Evolutionary conservation across 164 flowering plant genomes (phyloP), one percentile per base, ranked within the genome.

Genomic region (Protea cynaroides): DNA sequence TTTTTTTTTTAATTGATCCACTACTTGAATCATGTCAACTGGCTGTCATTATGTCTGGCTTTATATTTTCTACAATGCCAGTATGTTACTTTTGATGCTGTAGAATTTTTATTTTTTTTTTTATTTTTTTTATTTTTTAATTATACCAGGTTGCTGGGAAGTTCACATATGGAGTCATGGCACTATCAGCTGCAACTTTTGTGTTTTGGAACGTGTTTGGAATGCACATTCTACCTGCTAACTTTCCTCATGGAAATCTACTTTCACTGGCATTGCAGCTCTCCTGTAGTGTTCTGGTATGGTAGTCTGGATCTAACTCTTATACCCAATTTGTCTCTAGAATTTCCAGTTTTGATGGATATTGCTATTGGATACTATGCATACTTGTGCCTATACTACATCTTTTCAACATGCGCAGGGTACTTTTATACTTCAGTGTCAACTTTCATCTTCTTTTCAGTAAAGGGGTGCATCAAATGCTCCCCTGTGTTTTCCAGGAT

Each of bases 121-220:
- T n/a, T n/a, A n/a, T n/a, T n/a, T n/a, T n/a, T n/a, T n/a, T n/a
- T n/a, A n/a, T n/a, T 24, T n/a, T 44, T 57, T 62, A 37, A 34
- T 44, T 59, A 17, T 13, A 62, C 61, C 68, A 92, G 98, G 97
- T 95, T 52, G 80, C 99, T 72, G 99, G 97, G 65, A 79, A 84
- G 65, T 95, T 95, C 67, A 89, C 97, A 18, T 91, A 91, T 80
- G 97, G 99, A 64, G 97, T 95, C 55, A 91, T 95, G 97, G 89
- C 97, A 66, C 77, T 92, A 59, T 95, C 99, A 40, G 96, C 88
- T 67, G 94, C 90, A 53, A 95, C 97, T 59, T 92, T 92, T 80
- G 64, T 82, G 79, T 92, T 92, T 71, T 95, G 97, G 99, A 92
- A 74, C 66, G 40, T 74, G 47, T 83, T 86, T 79, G 99, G 99